Evolutionary conservation across 176 grass and related monocot genomes (phyloP), one percentile per base, ranked within the genome.

Genomic region (Oryza punctata): DNA sequence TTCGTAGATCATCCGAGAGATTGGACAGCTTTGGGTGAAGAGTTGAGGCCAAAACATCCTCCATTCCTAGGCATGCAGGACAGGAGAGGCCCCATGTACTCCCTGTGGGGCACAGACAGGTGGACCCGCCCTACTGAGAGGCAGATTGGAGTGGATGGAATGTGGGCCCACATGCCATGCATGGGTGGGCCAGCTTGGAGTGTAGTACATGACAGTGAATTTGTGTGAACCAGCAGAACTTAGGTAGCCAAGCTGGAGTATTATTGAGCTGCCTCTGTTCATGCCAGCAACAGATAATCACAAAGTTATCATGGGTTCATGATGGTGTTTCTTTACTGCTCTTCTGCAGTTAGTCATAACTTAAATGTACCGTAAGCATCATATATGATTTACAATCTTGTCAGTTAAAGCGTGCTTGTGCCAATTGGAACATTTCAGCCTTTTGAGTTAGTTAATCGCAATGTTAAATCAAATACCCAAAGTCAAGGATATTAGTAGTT

Each of bases 261-360:
- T 72, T 35, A 35, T 73, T 83, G 43, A 37, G 43, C 27, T 78
- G 79, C 19, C 13, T 82, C 63, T 43, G 18, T 12, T 81, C 46
- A n/a, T 49, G 52, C 66, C 40, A 65, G 68, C 73, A 25, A 21
- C 65, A 52, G 73, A 16, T 41, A 41, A 41, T n/a, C 2, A 19
- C 19, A 70, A 37, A 88, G 44, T 88, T 7, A 66, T 83, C 80
- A 83, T 54, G 80, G 23, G 12, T 25, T 57, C 67, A 78, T 83
- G 13, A 73, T 78, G 73, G 15, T 44, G 59, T 21, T 35, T 29
- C 72, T 43, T 28, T 35, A 35, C 0, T 1, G 32, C 66, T 32
- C 28, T 46, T 46, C 0, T 1, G 46, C 11, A 30, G 19, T 30
- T 75, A 4, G 10, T 30, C 63, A 11, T 3, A 19, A 19, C 4